Evolutionary conservation across 164 flowering plant species (phyloP), one percentile per base, ranked within the genome.

Genomic region (Annona cherimola): DNA sequence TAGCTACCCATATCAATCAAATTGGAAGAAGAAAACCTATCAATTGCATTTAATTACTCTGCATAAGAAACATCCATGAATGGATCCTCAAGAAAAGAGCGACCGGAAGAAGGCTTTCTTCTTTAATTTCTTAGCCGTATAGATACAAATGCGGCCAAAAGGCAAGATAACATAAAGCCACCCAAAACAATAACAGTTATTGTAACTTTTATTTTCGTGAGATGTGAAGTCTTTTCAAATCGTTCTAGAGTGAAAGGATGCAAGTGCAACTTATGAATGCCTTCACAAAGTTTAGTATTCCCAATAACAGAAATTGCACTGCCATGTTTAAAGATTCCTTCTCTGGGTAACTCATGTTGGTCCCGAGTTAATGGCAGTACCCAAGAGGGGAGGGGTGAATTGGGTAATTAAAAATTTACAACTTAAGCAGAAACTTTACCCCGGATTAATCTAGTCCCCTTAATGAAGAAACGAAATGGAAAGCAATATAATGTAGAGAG

Each of bases 231-330:
- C 2, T 9, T 9, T 62, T 35, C 7, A 5, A 35, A 14, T 5
- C 11, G 66, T 12, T 62, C 3, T 20, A 4, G 8, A 7, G 2
- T 8, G 66, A 75, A 85, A 83, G 11, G 45, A 14, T 2, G 79
- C 79, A 40, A 85, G 69, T 78, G 43, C 16, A 83, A 60, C 41
- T 57, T 44, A 0, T 72, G 41, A 1, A 79, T 69, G 14, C 84
- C 70, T 4, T 60, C 59, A 45, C 70, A 68, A n/a, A 68, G 18
- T 8, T 39, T 35, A 5, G 8, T 19, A 41, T 68, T 68, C 7
- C 70, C 70, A 9, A 43, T 12, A 19, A 68, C 35, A 9, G 70
- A 68, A 68, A 18, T 39, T 20, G 55, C 70, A 5, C 42, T 68
- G 2, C 6, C 3, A 45, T 68, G 45, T 12, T 6, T 16, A 19